phyloP scores from a whole-genome alignment of 345 rosid species.

The Draba incana region DNA sequence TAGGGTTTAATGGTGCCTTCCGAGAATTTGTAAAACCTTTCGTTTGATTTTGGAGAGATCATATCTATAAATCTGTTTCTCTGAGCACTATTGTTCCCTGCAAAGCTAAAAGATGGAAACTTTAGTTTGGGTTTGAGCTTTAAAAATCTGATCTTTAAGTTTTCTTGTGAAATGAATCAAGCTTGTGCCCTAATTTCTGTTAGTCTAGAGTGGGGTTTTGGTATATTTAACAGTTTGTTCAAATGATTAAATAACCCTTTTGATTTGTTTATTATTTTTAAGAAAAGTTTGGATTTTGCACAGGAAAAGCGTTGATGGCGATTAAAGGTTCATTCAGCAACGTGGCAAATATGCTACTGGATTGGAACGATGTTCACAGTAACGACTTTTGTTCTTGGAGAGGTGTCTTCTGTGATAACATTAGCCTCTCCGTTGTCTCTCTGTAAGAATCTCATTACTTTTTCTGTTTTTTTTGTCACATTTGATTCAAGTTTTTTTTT shows the following conservation, averaged over 20 bases:
- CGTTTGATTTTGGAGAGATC: not conserved
- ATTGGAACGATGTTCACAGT: constrained; percentile 79
- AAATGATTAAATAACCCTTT: constrained; percentile 8
- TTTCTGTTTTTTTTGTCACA: not conserved
- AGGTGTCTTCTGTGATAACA: constrained; percentile 79
- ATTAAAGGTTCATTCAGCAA: constrained; percentile 78
- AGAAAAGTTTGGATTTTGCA: constrained; percentile 12
- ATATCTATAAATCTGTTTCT: not conserved
- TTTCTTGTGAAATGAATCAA: too few relatives aligned
- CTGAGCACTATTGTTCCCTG: not conserved
- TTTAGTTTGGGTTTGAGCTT: not conserved
- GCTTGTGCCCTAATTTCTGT: too few relatives aligned
- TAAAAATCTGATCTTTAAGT: not conserved
- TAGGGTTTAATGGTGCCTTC: not conserved
- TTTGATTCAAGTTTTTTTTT: not conserved
- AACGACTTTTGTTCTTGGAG: constrained; percentile 87
- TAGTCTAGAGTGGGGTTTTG: too few relatives aligned
- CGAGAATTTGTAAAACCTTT: not conserved
- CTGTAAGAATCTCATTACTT: constrained; percentile 51
- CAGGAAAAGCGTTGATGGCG: constrained; percentile 79
- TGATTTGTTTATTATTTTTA: not conserved
- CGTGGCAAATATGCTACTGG: constrained; percentile 66
- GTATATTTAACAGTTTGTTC: not conserved
- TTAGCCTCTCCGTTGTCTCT: constrained; percentile 64
- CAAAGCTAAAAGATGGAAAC: not conserved